Evolutionary conservation across 2,329 filamentous ascomycete species (phyloP), one percentile per base, ranked within the genome.

Genomic region (Scedosporium apiospermum): DNA sequence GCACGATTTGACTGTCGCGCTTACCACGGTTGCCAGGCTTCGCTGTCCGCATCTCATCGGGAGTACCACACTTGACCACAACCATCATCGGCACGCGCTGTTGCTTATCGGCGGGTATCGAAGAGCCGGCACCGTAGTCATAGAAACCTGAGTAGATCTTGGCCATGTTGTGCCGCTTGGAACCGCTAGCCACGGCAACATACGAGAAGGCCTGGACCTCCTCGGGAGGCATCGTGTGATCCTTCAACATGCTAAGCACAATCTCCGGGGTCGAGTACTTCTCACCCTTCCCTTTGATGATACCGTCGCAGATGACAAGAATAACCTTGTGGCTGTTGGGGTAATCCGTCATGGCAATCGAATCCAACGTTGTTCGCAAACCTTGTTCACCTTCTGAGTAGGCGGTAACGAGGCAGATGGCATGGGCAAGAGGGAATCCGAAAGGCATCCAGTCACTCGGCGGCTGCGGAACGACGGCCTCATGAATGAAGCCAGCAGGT

Each of bases 111-210:
- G 80, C 67, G 1, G 93, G 89, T 65, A 99, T 90, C 61, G 83
- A 78, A 10, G 91, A 96, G 67, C 90, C 82, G 64, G 83, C 78
- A 61, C 96, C 95, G 70, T 98, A 99, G 75, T 98, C 91, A 76
- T 99, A 99, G 80, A 98, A 99, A 55, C 96, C 96, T 63, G 93
- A 89, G 76, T 98, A 97, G 63, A 98, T 87, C 81, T 98, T 97
- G 69, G 95, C 93, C 95, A 98, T 99, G 77, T 98, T 99, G 85
- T 99, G 96, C 69, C 95, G 88, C 80, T 99, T 99, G 58, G 93
- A 90, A 64, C 95, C 95, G 72, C 90, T 95, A 49, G 95, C 91
- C 41, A 99, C 93, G 12, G 95, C 96, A 60, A 99, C 95, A 68
- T 99, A 99, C 0, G 93, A 98, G 76, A 92, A 97, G 0, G 92